Evolutionary conservation across 805 yeast genomes (phyloP).

Genomic region (Candida sithepensis): DNA sequence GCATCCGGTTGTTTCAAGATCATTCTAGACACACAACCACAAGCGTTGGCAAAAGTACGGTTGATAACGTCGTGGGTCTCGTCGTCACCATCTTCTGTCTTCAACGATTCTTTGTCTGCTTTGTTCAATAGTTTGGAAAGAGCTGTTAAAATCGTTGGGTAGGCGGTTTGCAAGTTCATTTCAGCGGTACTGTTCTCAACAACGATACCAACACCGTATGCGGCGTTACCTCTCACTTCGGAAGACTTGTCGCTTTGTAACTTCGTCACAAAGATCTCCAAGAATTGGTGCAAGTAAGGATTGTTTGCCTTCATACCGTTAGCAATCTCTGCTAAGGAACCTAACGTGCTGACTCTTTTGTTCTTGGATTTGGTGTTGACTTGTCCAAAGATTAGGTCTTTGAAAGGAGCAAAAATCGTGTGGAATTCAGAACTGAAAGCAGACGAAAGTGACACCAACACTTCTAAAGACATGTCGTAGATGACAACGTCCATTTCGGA

Average conservation of each 20-base stretch:
- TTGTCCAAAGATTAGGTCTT: constrained; percentile 55
- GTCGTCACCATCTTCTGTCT: constrained; percentile 64
- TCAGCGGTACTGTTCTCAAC: constrained; percentile 50
- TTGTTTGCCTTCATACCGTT: constrained; percentile 65
- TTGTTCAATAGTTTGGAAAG: constrained; percentile 71
- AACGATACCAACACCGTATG: constrained; percentile 89
- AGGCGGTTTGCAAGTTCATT: constrained; percentile 47
- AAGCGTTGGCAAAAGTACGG: constrained; percentile 88
- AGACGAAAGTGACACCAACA: constrained; percentile 68
- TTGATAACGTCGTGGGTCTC: constrained; percentile 75
- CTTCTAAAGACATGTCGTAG: constrained; percentile 83
- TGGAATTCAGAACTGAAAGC: constrained; percentile 77
- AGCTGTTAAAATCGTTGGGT: constrained; percentile 63
- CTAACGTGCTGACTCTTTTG: constrained; percentile 81
- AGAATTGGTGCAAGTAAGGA: constrained; percentile 65
- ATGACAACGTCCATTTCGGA: constrained; percentile 64
- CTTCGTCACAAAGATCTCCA: constrained; percentile 65
- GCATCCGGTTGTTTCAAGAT: constrained; percentile 65
- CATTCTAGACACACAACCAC: constrained; percentile 96
- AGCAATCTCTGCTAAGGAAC: constrained; percentile 87
- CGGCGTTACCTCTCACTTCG: constrained; percentile 92
- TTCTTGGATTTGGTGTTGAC: constrained; percentile 59
- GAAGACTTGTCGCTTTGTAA: constrained; percentile 72
- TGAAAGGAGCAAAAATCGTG: constrained; percentile 68
- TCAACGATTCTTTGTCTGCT: constrained; percentile 66